A percentile compares a stretch with the other conserved stretches of the same genome.
phyloP scores from a whole-genome alignment of 768 basidiomycete genomes.

The Cubamyces lactineus region DNA sequence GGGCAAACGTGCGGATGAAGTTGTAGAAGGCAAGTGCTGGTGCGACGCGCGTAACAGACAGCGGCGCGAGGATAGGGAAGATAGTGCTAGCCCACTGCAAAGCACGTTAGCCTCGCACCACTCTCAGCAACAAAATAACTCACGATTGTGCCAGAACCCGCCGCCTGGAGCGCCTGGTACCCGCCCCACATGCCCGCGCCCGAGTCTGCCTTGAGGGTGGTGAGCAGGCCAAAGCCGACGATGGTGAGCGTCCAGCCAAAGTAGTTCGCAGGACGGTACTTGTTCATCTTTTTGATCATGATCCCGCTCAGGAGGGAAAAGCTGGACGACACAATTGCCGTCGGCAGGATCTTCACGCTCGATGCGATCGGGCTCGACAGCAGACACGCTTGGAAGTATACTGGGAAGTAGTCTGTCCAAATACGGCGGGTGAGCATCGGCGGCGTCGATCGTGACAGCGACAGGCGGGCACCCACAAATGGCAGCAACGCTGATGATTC shows the following conservation, averaged over 20 bases:
- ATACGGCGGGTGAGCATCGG: slow-evolving; percentile 14
- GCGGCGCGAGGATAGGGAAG: slow-evolving; percentile 34
- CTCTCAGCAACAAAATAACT: background rate
- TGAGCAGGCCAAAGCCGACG: slow-evolving; percentile 41
- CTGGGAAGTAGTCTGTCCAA: slow-evolving; percentile 47
- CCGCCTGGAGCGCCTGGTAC: slow-evolving; percentile 22
- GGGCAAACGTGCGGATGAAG: slow-evolving; percentile 33
- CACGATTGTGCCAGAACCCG: slow-evolving; percentile 26
- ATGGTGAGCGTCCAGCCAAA: slow-evolving; percentile 41
- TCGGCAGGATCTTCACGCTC: slow-evolving; percentile 30
- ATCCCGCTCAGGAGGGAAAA: slow-evolving; percentile 34
- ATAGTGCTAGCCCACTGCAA: slow-evolving; percentile 23
- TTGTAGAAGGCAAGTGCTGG: slow-evolving; percentile 39
- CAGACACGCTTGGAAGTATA: slow-evolving; percentile 49
- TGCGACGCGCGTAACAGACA: slow-evolving; percentile 37
- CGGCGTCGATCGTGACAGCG: background rate
- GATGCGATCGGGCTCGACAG: slow-evolving; percentile 36
- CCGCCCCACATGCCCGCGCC: slow-evolving; percentile 3
- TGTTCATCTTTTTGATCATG: slow-evolving; percentile 29
- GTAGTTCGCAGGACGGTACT: slow-evolving; percentile 40
- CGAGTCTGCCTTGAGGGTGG: slow-evolving; percentile 29
- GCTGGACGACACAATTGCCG: slow-evolving; percentile 34
- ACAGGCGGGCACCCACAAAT: slow-evolving; percentile 31
- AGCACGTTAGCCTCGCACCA: background rate
- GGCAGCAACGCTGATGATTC: slow-evolving; percentile 19